Evolutionary conservation across 2,329 filamentous ascomycete species (phyloP), one percentile per base, ranked within the genome.

Genomic region (Lachnellula arida): DNA sequence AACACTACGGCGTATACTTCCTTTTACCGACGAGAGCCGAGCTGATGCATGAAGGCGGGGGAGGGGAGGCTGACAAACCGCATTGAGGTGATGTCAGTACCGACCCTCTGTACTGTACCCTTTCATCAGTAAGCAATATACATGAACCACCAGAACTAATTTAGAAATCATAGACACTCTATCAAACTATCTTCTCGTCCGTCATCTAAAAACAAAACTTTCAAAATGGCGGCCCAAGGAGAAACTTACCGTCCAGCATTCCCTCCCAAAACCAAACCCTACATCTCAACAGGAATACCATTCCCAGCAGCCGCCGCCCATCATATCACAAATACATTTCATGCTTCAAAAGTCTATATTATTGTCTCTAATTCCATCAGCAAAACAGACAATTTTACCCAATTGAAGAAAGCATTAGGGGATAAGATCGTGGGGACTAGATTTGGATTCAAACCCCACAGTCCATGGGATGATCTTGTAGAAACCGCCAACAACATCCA

Each of bases 311-410:
- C 67, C 6, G 67, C 66, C 55, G 61, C 59, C 9, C 58, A 70
- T 19, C 66, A 70, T 44, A 55, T 66, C 22, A 59, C 56, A 19
- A 58, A 63, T 17, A 69, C 63, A 4, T 67, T 67, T 34, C 54
- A 63, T 34, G 61, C 63, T 8, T 63, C 58, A 7, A 63, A 55
- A 53, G 60, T 68, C 9, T 69, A 68, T 22, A 53, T 71, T 19
- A 67, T 71, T 19, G 67, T 69, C n/a, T 71, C 68, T 5, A 62
- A 51, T 43, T 68, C 67, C 5, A 69, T 71, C 37, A 66, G 63
- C 46, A 68, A 68, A 53, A 71, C 69, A 0, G 56, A 58, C 3
- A 63, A 65, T 22, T 68, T 70, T 12, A 58, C 59, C 4, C 39
- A 55, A 19, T 58, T 71, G 14, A 49, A 65, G 53, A 51, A 57